Conservation (phyloP, 2,329 filamentous ascomycete species). For the Daldinia sp. region DNA sequence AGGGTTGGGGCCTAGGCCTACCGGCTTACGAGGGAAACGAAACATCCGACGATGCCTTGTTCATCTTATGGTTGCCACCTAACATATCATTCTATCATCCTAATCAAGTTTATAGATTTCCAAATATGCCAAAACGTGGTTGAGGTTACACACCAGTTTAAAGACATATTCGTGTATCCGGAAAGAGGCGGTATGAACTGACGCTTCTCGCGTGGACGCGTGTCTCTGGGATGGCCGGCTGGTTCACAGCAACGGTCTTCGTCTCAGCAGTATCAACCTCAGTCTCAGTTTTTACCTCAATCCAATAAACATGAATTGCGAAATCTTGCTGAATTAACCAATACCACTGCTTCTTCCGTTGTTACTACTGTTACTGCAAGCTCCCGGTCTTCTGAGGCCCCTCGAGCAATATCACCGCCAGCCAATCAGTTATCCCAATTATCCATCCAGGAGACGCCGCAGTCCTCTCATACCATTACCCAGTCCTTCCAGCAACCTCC, state of each 20-base stretch:
- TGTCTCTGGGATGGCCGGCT: conserved; percentile 53
- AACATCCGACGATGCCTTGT: neutral
- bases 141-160: conserved; percentile 83
- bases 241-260: conserved; percentile 37
- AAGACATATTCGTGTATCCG: conserved; percentile 77
- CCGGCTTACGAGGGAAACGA: neutral
- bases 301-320: conserved; percentile 23
- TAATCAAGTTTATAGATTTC: conserved; percentile 67
- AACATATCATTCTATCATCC: neutral
- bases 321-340: conserved; percentile 28
- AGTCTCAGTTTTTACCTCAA: conserved; percentile 26
- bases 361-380: conserved; percentile 20
- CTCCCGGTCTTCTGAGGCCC: conserved; percentile 30
- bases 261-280: conserved; percentile 28
- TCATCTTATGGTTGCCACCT: neutral
- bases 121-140: conserved; percentile 80
- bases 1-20: neutral
- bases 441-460: conserved; percentile 29
- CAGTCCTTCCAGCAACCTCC: conserved; percentile 20
- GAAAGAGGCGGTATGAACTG: conserved; percentile 48
- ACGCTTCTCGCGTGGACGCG: conserved; percentile 46
- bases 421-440: conserved; percentile 33
- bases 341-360: conserved; percentile 18
- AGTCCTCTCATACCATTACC: conserved; percentile 30
- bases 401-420: conserved; percentile 26